Evolutionary conservation across 2,329 filamentous ascomycete species (phyloP).

Genomic region (Pseudogymnoascus sp.): DNA sequence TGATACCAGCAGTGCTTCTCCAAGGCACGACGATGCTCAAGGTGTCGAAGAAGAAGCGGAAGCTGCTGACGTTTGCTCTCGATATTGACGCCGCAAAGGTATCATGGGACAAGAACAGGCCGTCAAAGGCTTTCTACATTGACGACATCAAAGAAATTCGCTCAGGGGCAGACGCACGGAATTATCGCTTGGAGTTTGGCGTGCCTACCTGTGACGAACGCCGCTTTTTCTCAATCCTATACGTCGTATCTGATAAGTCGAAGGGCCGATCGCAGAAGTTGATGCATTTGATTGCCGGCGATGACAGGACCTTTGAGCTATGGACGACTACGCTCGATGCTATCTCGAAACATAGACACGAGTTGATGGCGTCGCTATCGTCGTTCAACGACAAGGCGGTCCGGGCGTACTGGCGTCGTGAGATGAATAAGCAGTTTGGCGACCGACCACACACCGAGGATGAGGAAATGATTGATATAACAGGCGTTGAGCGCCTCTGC

Average conservation of each 20-base stretch:
- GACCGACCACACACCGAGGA: conserved; percentile 43
- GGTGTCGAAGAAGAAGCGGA: conserved; percentile 75
- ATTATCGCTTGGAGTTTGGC: conserved; percentile 79
- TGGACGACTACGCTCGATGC: conserved; percentile 82
- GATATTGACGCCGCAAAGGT: conserved; percentile 81
- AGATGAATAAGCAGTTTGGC: conserved; percentile 64
- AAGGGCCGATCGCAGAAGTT: conserved; percentile 65
- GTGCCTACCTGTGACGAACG: conserved; percentile 58
- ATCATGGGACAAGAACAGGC: conserved; percentile 72
- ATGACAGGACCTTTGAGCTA: conserved; percentile 59
- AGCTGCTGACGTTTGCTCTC: conserved; percentile 62
- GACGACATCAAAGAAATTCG: conserved; percentile 93
- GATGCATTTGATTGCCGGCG: conserved; percentile 78
- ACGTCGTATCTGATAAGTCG: conserved; percentile 67
- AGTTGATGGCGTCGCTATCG: conserved; percentile 82
- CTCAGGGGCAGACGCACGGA: conserved; percentile 72
- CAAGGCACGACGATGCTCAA: conserved; percentile 73
- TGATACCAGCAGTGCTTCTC: conserved; percentile 68
- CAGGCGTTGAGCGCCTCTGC: conserved; percentile 74
- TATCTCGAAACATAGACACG: conserved; percentile 77
- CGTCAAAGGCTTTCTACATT: conserved; percentile 80
- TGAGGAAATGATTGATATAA: conserved; percentile 66
- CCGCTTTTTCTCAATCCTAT: conserved; percentile 85
- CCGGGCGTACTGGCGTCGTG: conserved; percentile 74
- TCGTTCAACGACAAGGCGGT: conserved; percentile 78